phyloP scores from a whole-genome alignment of 495 filamentous ascomycete species.

The Extremus antarcticus region DNA sequence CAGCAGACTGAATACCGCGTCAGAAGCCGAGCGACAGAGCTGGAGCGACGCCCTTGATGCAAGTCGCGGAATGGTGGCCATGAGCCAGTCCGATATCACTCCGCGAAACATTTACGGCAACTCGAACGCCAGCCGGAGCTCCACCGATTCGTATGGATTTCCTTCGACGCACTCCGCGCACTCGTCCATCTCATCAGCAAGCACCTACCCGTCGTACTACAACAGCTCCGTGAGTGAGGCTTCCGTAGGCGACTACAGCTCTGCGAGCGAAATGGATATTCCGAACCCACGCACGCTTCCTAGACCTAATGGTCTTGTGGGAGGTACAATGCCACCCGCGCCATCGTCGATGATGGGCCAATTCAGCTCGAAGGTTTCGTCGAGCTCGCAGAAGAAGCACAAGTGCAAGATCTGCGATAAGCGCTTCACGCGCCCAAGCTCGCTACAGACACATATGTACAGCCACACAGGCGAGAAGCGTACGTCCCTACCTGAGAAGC shows the following conservation, averaged over 20 bases:
- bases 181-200: conserved; percentile 83
- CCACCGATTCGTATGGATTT: conserved; percentile 88
- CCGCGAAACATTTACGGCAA: conserved; percentile 76
- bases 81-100: conserved; percentile 75
- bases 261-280: conserved; percentile 68
- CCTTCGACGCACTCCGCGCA: conserved; percentile 82
- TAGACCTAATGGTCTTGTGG: conserved; percentile 59
- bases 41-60: conserved; percentile 82
- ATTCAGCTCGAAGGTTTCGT: conserved; percentile 94
- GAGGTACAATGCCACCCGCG: conserved; percentile 59
- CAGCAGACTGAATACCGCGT: conserved; percentile 42
- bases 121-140: conserved; percentile 52
- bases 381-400: conserved; percentile 97
- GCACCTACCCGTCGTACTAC: conserved; percentile 59
- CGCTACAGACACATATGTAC: conserved; percentile 96
- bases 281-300: conserved; percentile 67
- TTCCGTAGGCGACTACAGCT: conserved; percentile 90
- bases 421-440: conserved; percentile 92
- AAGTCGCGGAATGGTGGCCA: conserved; percentile 80
- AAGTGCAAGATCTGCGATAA: conserved; percentile 99
- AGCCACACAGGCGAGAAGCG: conserved; percentile 98
- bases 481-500: conserved; percentile 44
- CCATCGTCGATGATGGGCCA: conserved; percentile 98
- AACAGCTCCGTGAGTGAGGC: conserved; percentile 71
- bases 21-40: conserved; percentile 51